A percentile compares a stretch with the other conserved stretches of the same genome.
Evolutionary conservation across 768 basidiomycete species (phyloP).

Genomic region (Termitomyces sp.): DNA sequence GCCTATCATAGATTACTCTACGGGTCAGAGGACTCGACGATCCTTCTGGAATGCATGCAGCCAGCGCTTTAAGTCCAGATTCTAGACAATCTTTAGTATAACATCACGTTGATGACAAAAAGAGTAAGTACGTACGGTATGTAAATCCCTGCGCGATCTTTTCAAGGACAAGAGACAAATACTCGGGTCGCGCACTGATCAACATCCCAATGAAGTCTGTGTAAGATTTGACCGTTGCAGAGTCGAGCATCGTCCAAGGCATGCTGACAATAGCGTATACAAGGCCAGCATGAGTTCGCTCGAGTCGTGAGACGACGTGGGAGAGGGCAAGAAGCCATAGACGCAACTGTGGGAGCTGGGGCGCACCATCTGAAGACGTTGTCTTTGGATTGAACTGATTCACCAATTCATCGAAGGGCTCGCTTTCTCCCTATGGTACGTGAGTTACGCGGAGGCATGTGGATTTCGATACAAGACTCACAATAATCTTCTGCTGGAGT

Average conservation of each 20-base stretch:
- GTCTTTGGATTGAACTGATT: slow-evolving; percentile 69
- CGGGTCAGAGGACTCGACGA: slow-evolving; percentile 73
- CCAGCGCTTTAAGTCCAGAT: slow-evolving; percentile 61
- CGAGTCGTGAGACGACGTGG: slow-evolving; percentile 88
- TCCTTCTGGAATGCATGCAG: slow-evolving; percentile 51
- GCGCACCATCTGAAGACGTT: slow-evolving; percentile 21
- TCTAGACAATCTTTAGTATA: slow-evolving; percentile 35
- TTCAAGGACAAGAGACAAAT: slow-evolving; percentile 75
- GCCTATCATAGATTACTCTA: slow-evolving; percentile 75
- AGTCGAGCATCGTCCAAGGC: slow-evolving; percentile 92
- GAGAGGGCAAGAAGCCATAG: slow-evolving; percentile 84
- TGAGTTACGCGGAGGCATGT: slow-evolving; percentile 10
- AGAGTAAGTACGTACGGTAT: slow-evolving; percentile 57
- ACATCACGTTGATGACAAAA: background rate
- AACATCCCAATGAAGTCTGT: slow-evolving; percentile 88
- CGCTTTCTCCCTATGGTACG: slow-evolving; percentile 54
- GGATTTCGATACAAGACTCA: slow-evolving; percentile 28
- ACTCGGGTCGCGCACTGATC: slow-evolving; percentile 87
- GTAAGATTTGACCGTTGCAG: slow-evolving; percentile 80
- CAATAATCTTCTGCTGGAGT: slow-evolving; percentile 64
- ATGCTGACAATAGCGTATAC: slow-evolving; percentile 83
- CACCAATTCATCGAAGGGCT: slow-evolving; percentile 85
- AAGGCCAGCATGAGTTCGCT: slow-evolving; percentile 70
- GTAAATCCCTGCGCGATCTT: slow-evolving; percentile 85
- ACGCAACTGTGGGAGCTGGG: slow-evolving; percentile 54